These are phyloP conservation scores for Aspergillus diversus DNA, from an alignment of 495 filamentous ascomycete genomes.

Conservation along the genomic window DNA sequence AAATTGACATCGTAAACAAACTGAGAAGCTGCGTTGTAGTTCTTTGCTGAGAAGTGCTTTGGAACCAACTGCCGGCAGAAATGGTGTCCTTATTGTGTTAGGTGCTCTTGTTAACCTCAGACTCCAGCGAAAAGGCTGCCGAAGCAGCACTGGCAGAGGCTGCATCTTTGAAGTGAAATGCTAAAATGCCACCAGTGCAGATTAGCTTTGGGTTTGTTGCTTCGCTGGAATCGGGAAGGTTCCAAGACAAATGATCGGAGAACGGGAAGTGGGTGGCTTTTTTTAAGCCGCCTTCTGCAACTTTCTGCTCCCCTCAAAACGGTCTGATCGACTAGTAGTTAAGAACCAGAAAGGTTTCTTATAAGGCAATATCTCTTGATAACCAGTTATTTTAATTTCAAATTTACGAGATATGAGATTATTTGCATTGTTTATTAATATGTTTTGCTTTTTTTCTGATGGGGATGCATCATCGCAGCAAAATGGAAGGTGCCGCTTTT, in stretches of 20 bases:
- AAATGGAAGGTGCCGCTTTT: too few relatives aligned
- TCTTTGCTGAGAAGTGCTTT: constrained; percentile 28
- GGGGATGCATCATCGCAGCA: too few relatives aligned
- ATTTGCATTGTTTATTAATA: too few relatives aligned
- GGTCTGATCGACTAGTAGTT: too few relatives aligned
- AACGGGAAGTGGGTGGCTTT: constrained; percentile 14
- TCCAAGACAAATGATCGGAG: constrained; percentile 16
- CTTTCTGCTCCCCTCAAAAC: neutral
- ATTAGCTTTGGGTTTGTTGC: constrained; percentile 19
- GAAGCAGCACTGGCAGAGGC: constrained; percentile 46
- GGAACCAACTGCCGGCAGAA: constrained; percentile 21
- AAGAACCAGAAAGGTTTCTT: too few relatives aligned
- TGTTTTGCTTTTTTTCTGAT: too few relatives aligned
- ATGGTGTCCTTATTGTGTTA: constrained; percentile 28
- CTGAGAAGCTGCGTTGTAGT: constrained; percentile 37
- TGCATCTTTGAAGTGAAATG: constrained; percentile 43
- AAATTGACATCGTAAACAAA: constrained; percentile 47
- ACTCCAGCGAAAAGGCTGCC: constrained; percentile 42
- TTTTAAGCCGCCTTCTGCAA: neutral
- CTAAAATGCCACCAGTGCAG: constrained; percentile 20
- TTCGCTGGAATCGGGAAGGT: constrained; percentile 16
- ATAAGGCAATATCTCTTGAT: too few relatives aligned
- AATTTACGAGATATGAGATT: too few relatives aligned
- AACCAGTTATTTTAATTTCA: too few relatives aligned
- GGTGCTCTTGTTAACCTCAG: constrained; percentile 31